Evolutionary conservation across 495 filamentous ascomycete genomes (phyloP).

Genomic region (Paragyromitra xinjiangensis): DNA sequence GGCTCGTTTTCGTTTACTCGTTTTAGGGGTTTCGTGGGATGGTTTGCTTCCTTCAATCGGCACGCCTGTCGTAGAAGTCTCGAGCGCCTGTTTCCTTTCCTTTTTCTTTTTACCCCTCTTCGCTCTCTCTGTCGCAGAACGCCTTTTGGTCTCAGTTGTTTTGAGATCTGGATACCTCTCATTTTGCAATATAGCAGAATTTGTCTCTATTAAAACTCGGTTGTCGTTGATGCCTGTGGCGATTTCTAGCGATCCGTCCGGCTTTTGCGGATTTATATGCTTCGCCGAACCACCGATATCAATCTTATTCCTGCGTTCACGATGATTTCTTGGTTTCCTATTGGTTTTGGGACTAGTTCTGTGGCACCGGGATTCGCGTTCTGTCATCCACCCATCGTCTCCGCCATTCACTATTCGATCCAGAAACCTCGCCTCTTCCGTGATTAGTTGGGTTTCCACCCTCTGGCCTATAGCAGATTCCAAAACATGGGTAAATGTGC

Average conservation of each 20-base stretch:
- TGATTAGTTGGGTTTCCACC: not conserved
- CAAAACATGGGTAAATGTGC: not conserved
- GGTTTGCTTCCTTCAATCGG: not conserved
- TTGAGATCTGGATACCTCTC: too few relatives aligned
- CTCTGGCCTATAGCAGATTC: not conserved
- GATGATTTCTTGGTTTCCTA: not conserved
- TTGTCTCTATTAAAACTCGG: too few relatives aligned
- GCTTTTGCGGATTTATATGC: too few relatives aligned
- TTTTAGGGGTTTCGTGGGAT: not conserved
- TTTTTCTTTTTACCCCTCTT: not conserved
- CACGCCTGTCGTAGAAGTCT: not conserved
- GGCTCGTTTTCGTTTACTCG: constrained; percentile 11
- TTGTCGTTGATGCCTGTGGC: too few relatives aligned
- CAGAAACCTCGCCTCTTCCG: not conserved
- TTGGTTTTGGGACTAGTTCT: not conserved
- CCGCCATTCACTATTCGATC: not conserved
- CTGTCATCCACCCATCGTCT: constrained; percentile 8
- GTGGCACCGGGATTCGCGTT: not conserved
- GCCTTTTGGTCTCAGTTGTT: not conserved
- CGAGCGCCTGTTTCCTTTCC: not conserved
- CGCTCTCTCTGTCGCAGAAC: not conserved
- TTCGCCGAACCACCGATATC: not conserved
- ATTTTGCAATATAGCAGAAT: too few relatives aligned
- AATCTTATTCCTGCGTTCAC: not conserved
- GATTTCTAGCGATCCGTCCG: too few relatives aligned